Base-by-base conservation (phyloP, 495 filamentous ascomycete genomes). In the Xylaria grammica region DNA sequence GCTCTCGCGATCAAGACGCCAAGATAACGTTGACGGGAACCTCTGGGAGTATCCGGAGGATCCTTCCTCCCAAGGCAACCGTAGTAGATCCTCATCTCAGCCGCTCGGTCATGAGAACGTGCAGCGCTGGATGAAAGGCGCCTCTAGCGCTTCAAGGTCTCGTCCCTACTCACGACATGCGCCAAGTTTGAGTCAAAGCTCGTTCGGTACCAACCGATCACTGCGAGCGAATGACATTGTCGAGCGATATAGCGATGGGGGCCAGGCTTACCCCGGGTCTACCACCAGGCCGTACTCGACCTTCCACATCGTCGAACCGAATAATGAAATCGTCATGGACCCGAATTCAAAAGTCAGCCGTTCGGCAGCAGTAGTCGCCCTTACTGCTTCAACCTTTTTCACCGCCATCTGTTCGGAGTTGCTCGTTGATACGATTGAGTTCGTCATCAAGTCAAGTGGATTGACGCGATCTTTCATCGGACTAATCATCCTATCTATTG, bases 371-470 rank as follows among this genome's bases (percentile, higher is more conserved):
- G 74, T 94, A 4, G 69, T 91, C 30, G 80, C 93, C 59, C 83
- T 96, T 1, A 75, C 93, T n/a, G 64, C 87, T n/a, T 89, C 90
- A 0, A 95, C 92, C 4, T 87, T 72, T 19, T 79, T 95, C 1
- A 90, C 95, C 1, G 91, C 92, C 3, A 77, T 93, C 40, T 94
- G 91, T 72, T 91, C 92, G 65, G 91, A 95, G 69, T 92, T 93
- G 76, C 82, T 94, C 55, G 90, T 93, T 34, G 85, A 86, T 60
- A 86, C 87, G 52, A 96, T 96, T 69, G 85, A 89, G 51, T 81
- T 77, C 4, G 57, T 62, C 4, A 75, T 74, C 8, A 81, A 81
- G 30, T 86, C 86, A 1, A 72, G 73, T 38, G 76, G 40, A 42
- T 15, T 94, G 53, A 88, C 84, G 66, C 82, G 92, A 72, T 84